Evolutionary conservation across 371 early-diverging fungal species (phyloP), one percentile per base, ranked within the genome.

Genomic region (Chytridium lagenaria): DNA sequence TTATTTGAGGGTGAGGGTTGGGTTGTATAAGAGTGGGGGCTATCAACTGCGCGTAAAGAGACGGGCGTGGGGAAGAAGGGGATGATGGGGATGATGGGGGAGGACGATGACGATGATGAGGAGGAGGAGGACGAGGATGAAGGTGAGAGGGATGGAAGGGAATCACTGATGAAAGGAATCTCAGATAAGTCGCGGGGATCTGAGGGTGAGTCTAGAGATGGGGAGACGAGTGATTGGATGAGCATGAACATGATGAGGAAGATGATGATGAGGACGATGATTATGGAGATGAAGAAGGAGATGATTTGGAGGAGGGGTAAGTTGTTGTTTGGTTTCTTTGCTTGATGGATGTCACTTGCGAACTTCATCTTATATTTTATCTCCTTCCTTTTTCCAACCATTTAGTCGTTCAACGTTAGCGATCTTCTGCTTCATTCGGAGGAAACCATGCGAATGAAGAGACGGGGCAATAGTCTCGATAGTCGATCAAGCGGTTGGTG

Each of bases 1-100:
- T 23, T 94, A 90, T 69, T 77, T 94, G 34, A 85, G 89, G 31
- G 82, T 88, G 0, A 82, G 90, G 0, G 74, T 92, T 50, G 76
- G 50, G 12, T 50, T 30, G 1, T 38, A 49, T n/a, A 33, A 37
- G 16, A 36, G 34, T 34, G 44, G 44, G 44, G 44, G 44, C 7
- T 12, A 7, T 44, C 19, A 7, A 44, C 12, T 19, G 44, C 19
- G 12, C 44, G 44, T 7, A 72, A 65, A 63, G 70, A 57, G 66
- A 71, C 30, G 72, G 69, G 33, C 74, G 78, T 37, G 77, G 66
- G 33, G 73, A 74, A 38, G 77, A 72, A 10, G 78, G 51, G 57
- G 68, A 40, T 23, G 33, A 68, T 26, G 67, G 23, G 57, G 44
- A 37, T 64, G 59, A 16, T 5, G 5, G 19, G 39, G 50, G 61